Percentiles rank a stretch among this genome's conserved stretches.
Conservation (phyloP, 208 protist species). For the Sergeia podlipaevii region DNA sequence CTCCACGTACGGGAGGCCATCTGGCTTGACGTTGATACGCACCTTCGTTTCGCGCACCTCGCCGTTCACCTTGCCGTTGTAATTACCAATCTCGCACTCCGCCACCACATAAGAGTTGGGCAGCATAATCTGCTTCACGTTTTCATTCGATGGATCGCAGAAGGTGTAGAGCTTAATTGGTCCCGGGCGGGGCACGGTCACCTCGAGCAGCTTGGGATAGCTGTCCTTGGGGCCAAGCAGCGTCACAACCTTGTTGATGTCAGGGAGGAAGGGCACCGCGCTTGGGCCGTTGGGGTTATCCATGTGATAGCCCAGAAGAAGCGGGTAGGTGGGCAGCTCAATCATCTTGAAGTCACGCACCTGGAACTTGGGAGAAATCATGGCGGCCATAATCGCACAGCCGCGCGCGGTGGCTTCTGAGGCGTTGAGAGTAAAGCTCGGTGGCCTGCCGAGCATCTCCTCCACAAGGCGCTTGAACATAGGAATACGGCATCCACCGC, state of each 20-base stretch:
- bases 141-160: conserved; percentile 55
- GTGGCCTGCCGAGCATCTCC: conserved; percentile 49
- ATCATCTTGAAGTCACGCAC: conserved; percentile 82
- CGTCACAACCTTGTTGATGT: conserved; percentile 83
- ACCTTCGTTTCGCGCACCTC: conserved; percentile 55
- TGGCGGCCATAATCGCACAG: conserved; percentile 79
- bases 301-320: conserved; percentile 77
- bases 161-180: conserved; percentile 82
- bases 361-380: conserved; percentile 90
- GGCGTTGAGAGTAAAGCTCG: conserved; percentile 88
- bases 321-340: conserved; percentile 72
- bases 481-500: conserved; percentile 89
- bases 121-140: conserved; percentile 37
- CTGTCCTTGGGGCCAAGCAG: conserved; percentile 50
- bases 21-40: conserved; percentile 53
- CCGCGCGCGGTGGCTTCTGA: conserved; percentile 86
- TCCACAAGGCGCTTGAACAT: conserved; percentile 74
- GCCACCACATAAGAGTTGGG: conserved; percentile 50
- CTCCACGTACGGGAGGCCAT: conserved; percentile 66
- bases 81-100: conserved; percentile 60
- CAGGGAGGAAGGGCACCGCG: conserved; percentile 71
- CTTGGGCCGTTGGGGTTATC: conserved; percentile 51
- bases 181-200: conserved; percentile 59
- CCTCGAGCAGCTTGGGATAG: conserved; percentile 80
- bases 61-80: conserved; percentile 20